Evolutionary conservation across 768 basidiomycete genomes (phyloP), one percentile per base, ranked within the genome.

Genomic region (Tricholoma terreum): DNA sequence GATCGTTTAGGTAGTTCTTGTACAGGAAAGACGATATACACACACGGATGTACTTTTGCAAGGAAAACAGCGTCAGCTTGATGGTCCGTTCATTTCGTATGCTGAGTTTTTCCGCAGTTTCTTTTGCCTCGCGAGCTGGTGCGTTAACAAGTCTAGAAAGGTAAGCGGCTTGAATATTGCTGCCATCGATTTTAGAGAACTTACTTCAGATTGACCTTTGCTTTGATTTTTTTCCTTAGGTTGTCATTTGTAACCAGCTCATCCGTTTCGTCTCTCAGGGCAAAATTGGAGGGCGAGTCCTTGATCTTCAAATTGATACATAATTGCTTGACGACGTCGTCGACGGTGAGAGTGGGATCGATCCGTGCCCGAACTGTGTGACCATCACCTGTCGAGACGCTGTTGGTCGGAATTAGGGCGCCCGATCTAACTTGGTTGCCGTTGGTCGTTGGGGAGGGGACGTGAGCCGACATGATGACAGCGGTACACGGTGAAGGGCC

Each of bases 181-280:
- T 30, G 30, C 17, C 19, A 36, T 38, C 52, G 9, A 12, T 14
- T n/a, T 21, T 40, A 48, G 14, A 14, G 33, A 48, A 48, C 83
- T 62, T 67, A 93, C 92, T 86, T 92, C 55, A 94, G 76, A 65
- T 89, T 85, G 49, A 80, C 82, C 70, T 90, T 93, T 38, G 80
- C 79, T 72, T 82, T 88, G 62, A 94, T 90, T 75, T 89, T 90
- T 73, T 82, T 85, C 67, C 85, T 80, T 65, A 97, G 68, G 67
- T 94, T 95, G 61, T 93, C 91, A 64, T 90, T 89, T 24, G 92
- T 94, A 15, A 97, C 87, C 48, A 95, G 72, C 61, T 90, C 90
- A 58, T 90, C 89, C 14, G 79, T 83, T 63, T 92, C 89, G 67
- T 94, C 92, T 63, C 93, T 80, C 58, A 96, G 71, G 1, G 92